A percentile compares a stretch with the other conserved stretches of the same genome.
Evolutionary conservation across 495 filamentous ascomycete species (phyloP).

Genomic region (Aspergillus avenaceus): DNA sequence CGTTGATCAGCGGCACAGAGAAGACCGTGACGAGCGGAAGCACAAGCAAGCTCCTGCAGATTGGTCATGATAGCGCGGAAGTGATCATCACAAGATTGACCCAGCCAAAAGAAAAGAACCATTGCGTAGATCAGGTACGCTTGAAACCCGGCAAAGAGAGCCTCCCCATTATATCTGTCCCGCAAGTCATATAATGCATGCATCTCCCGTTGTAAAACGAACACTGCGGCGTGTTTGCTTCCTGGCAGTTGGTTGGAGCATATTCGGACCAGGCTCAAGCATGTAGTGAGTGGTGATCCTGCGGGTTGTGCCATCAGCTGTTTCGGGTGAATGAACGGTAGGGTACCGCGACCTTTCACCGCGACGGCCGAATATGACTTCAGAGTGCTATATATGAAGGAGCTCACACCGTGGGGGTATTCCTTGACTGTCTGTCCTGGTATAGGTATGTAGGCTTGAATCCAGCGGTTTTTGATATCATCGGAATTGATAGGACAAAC

Average conservation of each 20-base stretch:
- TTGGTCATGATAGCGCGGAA: slow-evolving; percentile 41
- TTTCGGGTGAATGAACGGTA: slow-evolving; percentile 36
- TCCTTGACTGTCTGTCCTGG: slow-evolving; percentile 35
- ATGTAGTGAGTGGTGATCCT: slow-evolving; percentile 34
- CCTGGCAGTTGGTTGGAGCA: slow-evolving; percentile 36
- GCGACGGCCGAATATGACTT: slow-evolving; percentile 38
- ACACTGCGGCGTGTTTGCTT: slow-evolving; percentile 27
- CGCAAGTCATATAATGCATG: slow-evolving; percentile 24
- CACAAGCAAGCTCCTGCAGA: slow-evolving; percentile 41
- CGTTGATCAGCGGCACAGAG: slow-evolving; percentile 37
- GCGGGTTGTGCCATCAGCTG: slow-evolving; percentile 19
- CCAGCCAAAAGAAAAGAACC: slow-evolving; percentile 36
- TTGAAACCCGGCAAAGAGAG: slow-evolving; percentile 41
- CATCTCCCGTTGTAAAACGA: slow-evolving; percentile 40
- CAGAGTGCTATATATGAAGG: slow-evolving; percentile 38
- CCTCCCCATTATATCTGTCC: slow-evolving; percentile 29
- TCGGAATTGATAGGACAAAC: slow-evolving; percentile 40
- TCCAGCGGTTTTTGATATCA: slow-evolving; percentile 44
- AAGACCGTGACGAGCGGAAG: slow-evolving; percentile 31
- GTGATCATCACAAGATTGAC: slow-evolving; percentile 16
- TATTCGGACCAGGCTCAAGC: slow-evolving; percentile 39
- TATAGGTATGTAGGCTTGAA: slow-evolving; percentile 39
- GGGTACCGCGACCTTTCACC: slow-evolving; percentile 31
- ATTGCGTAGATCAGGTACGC: slow-evolving; percentile 46
- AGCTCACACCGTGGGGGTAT: slow-evolving; percentile 26